Evolutionary conservation across 257 asterid species (phyloP).

Genomic region (Nicotiana otophora): DNA sequence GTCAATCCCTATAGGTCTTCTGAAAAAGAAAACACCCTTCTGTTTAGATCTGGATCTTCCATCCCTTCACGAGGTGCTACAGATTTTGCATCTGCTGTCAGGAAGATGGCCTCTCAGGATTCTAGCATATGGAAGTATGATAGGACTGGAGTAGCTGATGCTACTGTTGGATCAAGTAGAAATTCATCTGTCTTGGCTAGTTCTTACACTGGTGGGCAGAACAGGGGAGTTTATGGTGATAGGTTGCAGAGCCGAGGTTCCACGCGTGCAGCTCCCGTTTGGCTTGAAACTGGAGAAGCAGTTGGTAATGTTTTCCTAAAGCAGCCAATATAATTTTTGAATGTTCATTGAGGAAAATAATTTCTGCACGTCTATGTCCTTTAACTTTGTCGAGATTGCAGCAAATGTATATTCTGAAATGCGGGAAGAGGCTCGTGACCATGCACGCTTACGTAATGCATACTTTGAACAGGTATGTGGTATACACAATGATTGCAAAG

Average conservation of each 20-base stretch:
- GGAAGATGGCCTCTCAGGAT: slow-evolving; percentile 74
- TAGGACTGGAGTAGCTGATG: slow-evolving; percentile 46
- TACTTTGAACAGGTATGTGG: slow-evolving; percentile 89
- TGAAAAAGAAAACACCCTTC: slow-evolving; percentile 36
- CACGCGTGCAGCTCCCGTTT: slow-evolving; percentile 49
- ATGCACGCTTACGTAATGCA: slow-evolving; percentile 90
- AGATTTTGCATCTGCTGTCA: slow-evolving; percentile 76
- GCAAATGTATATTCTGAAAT: slow-evolving; percentile 88
- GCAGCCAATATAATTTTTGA: slow-evolving; percentile 20
- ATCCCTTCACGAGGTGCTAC: slow-evolving; percentile 55
- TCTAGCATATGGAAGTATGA: slow-evolving; percentile 71
- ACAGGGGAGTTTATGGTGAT: slow-evolving; percentile 44
- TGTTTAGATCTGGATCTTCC: slow-evolving; percentile 51
- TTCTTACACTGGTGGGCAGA: slow-evolving; percentile 50
- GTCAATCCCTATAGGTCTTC: slow-evolving; percentile 37
- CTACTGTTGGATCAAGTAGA: slow-evolving; percentile 77
- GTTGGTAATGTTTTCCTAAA: slow-evolving; percentile 59
- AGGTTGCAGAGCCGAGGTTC: slow-evolving; percentile 59
- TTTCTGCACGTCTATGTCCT: slow-evolving; percentile 27
- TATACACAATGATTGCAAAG: slow-evolving; percentile 7
- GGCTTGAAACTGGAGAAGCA: slow-evolving; percentile 81
- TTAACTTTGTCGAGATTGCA: slow-evolving; percentile 60
- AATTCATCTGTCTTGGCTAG: slow-evolving; percentile 54
- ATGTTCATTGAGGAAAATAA: slow-evolving; percentile 14
- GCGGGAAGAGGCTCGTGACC: slow-evolving; percentile 98